Evolutionary conservation across 1,284 basidiomycete genomes (phyloP), one percentile per base, ranked within the genome.

Genomic region (Dichomitus squalens): DNA sequence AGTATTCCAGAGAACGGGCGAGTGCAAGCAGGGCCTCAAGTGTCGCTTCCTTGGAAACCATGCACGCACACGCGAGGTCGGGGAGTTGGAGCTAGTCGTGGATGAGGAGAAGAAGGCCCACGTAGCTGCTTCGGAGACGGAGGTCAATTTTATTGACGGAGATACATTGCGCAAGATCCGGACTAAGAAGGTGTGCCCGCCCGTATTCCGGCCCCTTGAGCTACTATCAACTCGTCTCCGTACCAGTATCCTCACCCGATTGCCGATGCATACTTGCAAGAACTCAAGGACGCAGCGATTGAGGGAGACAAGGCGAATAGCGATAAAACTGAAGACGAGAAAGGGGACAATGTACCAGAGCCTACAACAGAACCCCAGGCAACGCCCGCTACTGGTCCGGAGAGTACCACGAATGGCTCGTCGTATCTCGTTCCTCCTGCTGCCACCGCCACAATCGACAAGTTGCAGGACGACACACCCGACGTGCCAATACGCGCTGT

Each of bases 31-130:
- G 62, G 96, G 94, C 4, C 89, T 93, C 75, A 92, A 93, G 72
- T 99, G 96, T 70, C 87, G 96, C 1, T 97, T 92, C 75, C 82
- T 97, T 3, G 89, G 90, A 11, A 87, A 84, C 0, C 96, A 98
- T 68, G 70, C 85, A 6, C 72, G 68, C 23, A 69, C 72, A 44
- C 74, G 76, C 25, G 79, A 79, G 20, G 62, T 72, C 20, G 80
- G 80, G 1, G 66, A 72, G 4, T 58, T 84, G n/a, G 68, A 71
- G 31, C 65, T 85, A 0, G 60, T 81, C 0, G 76, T 75, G 1
- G 83, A 92, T 66, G 80, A 85, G 52, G 83, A 85, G 27, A 88
- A 82, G 68, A 81, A 82, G 61, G 82, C 81, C 2, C 72, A 61
- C 8, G 67, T 77, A 0, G 83, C 80, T 4, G 67, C 81, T 18